phyloP scores from a whole-genome alignment of 2,329 filamentous ascomycete genomes.

The Claviceps purpurea region DNA sequence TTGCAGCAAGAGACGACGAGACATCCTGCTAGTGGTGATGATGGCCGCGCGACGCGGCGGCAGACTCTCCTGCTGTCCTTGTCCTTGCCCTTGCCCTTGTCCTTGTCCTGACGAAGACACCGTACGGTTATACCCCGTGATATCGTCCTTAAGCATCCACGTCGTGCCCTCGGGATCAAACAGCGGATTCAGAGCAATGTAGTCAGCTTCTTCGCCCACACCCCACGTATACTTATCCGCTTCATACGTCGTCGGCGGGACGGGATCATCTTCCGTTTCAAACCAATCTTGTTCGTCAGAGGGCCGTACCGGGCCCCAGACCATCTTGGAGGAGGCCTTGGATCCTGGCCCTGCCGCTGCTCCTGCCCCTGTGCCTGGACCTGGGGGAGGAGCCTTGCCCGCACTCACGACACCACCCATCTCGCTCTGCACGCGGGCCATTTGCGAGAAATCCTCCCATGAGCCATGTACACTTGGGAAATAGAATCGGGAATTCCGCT shows the following conservation, averaged over 20 bases:
- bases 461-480: constrained; percentile 61
- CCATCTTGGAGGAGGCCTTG: constrained; percentile 39
- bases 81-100: no score
- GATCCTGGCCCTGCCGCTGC: constrained; percentile 9
- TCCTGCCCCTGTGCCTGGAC: not conserved
- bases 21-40: constrained; percentile 78
- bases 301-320: constrained; percentile 77
- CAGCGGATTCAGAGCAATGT: constrained; percentile 83
- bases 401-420: constrained; percentile 46
- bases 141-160: constrained; percentile 71
- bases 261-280: constrained; percentile 57
- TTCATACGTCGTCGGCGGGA: constrained; percentile 56
- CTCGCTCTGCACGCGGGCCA: constrained; percentile 63
- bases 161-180: constrained; percentile 81
- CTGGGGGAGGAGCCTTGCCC: constrained; percentile 19
- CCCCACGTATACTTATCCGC: constrained; percentile 79
- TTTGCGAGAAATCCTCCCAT: constrained; percentile 65
- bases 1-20: constrained; percentile 59
- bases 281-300: constrained; percentile 56
- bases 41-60: constrained; percentile 71
- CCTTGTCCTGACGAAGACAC: no score
- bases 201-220: constrained; percentile 77
- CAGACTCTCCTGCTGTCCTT: constrained; percentile 29
- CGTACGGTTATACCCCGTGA: constrained; percentile 63
- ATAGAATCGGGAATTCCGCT: constrained; percentile 67